Conservation (phyloP, 768 basidiomycete genomes). For the Omphalotus guepiniiformis region DNA sequence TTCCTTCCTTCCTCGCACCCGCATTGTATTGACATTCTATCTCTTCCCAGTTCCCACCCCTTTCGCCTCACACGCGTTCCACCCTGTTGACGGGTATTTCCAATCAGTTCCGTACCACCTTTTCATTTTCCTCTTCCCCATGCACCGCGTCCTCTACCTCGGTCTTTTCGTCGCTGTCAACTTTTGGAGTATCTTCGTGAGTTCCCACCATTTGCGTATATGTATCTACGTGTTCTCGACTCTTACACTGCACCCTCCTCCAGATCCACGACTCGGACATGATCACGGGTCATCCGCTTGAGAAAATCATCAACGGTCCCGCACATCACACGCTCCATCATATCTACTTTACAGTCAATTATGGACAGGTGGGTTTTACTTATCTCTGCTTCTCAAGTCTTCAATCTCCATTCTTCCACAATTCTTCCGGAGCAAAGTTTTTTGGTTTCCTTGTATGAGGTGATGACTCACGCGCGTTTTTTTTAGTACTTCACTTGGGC, state of each 20-base stretch:
- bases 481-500: conserved; percentile 96
- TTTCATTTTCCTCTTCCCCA: conserved; percentile 85
- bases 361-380: no score
- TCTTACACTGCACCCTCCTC: background rate
- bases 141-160: conserved; percentile 83
- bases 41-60: conserved; percentile 81
- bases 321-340: conserved; percentile 98
- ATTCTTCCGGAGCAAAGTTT: no score
- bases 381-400: no score
- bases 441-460: no score
- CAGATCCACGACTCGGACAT: conserved; percentile 99
- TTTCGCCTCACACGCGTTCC: conserved; percentile 97
- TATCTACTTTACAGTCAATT: conserved; percentile 95
- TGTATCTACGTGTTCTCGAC: background rate
- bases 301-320: conserved; percentile 93
- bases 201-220: conserved; percentile 24
- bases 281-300: conserved; percentile 87
- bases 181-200: conserved; percentile 87
- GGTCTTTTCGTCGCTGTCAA: conserved; percentile 89
- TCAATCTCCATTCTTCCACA: no score
- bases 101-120: conserved; percentile 96
- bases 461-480: no score
- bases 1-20: background rate
- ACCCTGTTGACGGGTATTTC: conserved; percentile 89
- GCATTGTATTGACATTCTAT: no score